Conservation (phyloP, 345 rosid genomes). For the Citrus australasica region DNA sequence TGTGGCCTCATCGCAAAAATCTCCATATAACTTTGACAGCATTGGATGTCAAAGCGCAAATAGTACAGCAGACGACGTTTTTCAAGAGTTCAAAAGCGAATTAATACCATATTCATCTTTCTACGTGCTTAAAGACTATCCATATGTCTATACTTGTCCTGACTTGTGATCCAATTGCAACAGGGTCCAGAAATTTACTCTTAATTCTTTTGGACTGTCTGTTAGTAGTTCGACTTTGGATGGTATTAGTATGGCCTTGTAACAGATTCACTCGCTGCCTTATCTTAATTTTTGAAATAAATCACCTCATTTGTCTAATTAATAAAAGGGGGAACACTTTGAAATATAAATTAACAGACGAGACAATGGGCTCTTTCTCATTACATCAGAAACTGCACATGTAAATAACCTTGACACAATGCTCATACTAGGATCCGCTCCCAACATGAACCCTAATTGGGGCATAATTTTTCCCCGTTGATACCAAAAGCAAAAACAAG, state of each 20-base stretch:
- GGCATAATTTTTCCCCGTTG: slow-evolving; percentile 21
- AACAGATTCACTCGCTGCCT: too few relatives aligned
- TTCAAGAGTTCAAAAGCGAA: too few relatives aligned
- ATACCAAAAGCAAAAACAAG: slow-evolving; percentile 15
- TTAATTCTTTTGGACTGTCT: background rate
- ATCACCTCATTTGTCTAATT: background rate
- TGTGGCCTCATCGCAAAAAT: too few relatives aligned
- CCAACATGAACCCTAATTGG: slow-evolving; percentile 40
- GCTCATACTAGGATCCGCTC: slow-evolving; percentile 47
- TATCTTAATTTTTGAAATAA: background rate
- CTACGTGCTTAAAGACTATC: too few relatives aligned
- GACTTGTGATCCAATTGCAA: too few relatives aligned
- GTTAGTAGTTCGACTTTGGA: background rate
- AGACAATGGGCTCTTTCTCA: background rate
- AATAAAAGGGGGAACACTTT: background rate
- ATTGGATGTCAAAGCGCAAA: too few relatives aligned
- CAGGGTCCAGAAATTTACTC: too few relatives aligned
- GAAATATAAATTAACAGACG: background rate
- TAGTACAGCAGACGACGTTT: too few relatives aligned
- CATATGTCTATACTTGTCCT: too few relatives aligned
- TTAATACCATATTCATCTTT: too few relatives aligned
- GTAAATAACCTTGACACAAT: background rate
- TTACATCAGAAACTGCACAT: slow-evolving; percentile 18
- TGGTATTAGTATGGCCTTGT: background rate
- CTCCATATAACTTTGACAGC: too few relatives aligned